Evolutionary conservation across 2,329 filamentous ascomycete genomes (phyloP).

Genomic region (Trichoderma asperellum): DNA sequence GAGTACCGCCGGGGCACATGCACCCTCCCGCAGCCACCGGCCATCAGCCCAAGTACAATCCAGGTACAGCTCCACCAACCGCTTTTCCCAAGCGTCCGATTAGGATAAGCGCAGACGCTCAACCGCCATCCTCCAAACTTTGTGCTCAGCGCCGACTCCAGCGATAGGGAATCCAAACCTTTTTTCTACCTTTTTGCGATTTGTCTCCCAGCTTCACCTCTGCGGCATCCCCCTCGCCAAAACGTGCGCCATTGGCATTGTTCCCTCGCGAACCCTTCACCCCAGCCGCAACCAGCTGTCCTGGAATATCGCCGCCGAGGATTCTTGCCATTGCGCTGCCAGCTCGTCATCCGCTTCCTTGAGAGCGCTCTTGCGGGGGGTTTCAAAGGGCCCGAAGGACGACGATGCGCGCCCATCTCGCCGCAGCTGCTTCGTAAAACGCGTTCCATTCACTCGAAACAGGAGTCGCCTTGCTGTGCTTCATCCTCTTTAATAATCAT

Average conservation of each 20-base stretch:
- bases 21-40: conserved; percentile 4
- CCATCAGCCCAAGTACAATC: not conserved
- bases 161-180: not conserved
- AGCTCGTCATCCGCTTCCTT: not conserved
- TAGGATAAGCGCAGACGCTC: conserved; percentile 23
- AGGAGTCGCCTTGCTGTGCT: not conserved
- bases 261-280: not conserved
- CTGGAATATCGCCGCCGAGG: not conserved
- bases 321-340: not conserved
- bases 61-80: conserved; percentile 26
- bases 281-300: not conserved
- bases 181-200: not conserved
- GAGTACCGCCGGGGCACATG: conserved; percentile 12
- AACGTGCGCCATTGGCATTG: not conserved
- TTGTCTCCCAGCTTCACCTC: not conserved
- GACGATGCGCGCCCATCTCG: conserved; percentile 29
- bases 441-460: conserved; percentile 1
- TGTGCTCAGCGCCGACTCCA: conserved; percentile 14
- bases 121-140: conserved; percentile 22
- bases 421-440: conserved; percentile 20
- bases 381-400: not conserved
- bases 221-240: not conserved
- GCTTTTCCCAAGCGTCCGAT: conserved; percentile 5
- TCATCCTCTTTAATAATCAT: not conserved
- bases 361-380: conserved; percentile 4